A percentile compares a stretch with the other conserved stretches of the same genome.
phyloP scores from a whole-genome alignment of 495 filamentous ascomycete genomes.

The Aspergillus ostianus region DNA sequence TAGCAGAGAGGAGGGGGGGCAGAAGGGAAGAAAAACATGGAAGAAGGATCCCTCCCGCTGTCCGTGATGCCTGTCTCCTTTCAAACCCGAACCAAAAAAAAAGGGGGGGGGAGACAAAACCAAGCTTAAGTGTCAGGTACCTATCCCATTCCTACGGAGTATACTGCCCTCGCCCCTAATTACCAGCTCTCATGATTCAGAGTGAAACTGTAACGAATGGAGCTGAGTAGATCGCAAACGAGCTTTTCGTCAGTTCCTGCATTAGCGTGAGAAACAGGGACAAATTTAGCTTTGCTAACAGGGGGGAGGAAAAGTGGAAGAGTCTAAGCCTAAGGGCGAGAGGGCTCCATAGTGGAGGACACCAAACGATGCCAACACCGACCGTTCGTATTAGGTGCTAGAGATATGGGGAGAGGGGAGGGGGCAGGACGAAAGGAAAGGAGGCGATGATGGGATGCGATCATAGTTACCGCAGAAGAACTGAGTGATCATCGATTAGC shows the following conservation, averaged over 20 bases:
- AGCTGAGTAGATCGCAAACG: constrained; percentile 8
- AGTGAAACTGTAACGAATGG: constrained; percentile 15
- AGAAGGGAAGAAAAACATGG: too few species aligned
- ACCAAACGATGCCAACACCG: constrained; percentile 8
- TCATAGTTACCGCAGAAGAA: not conserved
- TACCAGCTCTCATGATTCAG: constrained; percentile 15
- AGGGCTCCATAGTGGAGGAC: constrained; percentile 1
- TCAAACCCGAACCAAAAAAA: not conserved
- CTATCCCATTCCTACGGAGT: constrained; percentile 2
- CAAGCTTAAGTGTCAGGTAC: constrained; percentile 10
- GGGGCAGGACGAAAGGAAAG: not conserved
- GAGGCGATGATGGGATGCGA: not conserved
- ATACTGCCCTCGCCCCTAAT: constrained; percentile 5
- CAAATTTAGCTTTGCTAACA: constrained; percentile 16
- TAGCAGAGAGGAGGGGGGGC: not conserved
- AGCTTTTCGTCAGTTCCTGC: constrained; percentile 40
- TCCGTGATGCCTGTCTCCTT: not conserved
- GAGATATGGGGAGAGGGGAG: not conserved
- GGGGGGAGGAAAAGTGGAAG: not conserved
- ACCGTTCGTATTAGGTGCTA: constrained; percentile 3
- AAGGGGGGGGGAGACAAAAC: too few species aligned
- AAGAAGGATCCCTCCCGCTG: not conserved
- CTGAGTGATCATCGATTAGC: not conserved
- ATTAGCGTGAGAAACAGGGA: constrained; percentile 35
- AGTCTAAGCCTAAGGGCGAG: not conserved